These are phyloP conservation scores for Leucosporidium scottii DNA, from an alignment of 768 basidiomycete genomes.

Conservation along the genomic window DNA sequence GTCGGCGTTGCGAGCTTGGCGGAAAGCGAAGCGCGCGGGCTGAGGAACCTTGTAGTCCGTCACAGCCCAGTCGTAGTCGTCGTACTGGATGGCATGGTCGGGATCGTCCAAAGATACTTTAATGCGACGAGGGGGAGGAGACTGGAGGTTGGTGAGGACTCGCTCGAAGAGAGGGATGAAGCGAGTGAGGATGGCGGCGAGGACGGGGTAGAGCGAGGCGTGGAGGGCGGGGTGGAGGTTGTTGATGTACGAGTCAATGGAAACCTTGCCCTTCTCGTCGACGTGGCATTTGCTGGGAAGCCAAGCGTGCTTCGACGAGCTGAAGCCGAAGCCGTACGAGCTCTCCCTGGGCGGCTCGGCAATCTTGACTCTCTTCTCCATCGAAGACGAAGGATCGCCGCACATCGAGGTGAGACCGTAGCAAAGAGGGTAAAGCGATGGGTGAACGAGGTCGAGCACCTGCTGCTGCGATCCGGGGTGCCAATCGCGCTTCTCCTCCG, in stretches of 20 bases:
- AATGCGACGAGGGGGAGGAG: constrained; percentile 8
- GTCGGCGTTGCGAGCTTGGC: background rate
- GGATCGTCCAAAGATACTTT: constrained; percentile 49
- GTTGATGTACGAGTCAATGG: constrained; percentile 44
- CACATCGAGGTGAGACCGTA: constrained; percentile 37
- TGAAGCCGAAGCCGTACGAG: background rate
- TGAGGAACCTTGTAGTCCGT: background rate
- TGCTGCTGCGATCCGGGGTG: constrained; percentile 48
- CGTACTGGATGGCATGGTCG: constrained; percentile 46
- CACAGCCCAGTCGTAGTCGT: constrained; percentile 46
- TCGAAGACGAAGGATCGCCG: too few relatives aligned
- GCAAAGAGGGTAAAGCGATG: constrained; percentile 45
- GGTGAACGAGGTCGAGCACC: constrained; percentile 50
- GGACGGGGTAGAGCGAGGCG: constrained; percentile 39
- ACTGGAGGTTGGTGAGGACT: constrained; percentile 6
- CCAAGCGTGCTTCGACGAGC: constrained; percentile 13
- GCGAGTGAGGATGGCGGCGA: constrained; percentile 42
- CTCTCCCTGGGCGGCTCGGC: background rate
- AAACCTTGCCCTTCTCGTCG: background rate
- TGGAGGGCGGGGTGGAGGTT: constrained; percentile 46
- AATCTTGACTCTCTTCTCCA: too few relatives aligned
- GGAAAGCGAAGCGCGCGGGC: background rate
- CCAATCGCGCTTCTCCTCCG: constrained; percentile 47
- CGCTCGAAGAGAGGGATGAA: constrained; percentile 51
- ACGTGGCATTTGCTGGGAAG: constrained; percentile 22